phyloP scores from a whole-genome alignment of 1,139 yeast genomes.

The Zygosaccharomyces pseudobailii region DNA sequence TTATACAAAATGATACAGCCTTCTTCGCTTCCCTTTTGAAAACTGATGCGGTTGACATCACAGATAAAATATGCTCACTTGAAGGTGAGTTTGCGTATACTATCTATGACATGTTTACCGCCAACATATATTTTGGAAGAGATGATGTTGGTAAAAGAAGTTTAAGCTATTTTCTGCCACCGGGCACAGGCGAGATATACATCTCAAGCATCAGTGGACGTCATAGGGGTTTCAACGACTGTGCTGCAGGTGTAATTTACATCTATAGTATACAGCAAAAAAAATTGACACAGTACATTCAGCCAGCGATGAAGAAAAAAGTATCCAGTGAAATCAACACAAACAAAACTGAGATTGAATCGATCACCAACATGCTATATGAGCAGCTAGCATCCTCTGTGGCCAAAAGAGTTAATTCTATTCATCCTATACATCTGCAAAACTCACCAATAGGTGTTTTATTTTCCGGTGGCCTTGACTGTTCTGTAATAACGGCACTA shows the following conservation, averaged over 20 bases:
- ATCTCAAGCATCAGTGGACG: slow-evolving; percentile 41
- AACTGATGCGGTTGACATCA: slow-evolving; percentile 29
- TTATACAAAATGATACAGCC: slow-evolving; percentile 49
- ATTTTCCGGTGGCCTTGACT: slow-evolving; percentile 93
- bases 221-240: slow-evolving; percentile 42
- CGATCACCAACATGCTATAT: slow-evolving; percentile 26
- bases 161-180: slow-evolving; percentile 43
- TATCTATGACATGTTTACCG: slow-evolving; percentile 39
- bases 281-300: slow-evolving; percentile 14
- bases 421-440: slow-evolving; percentile 48
- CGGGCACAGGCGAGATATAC: slow-evolving; percentile 35
- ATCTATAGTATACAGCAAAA: slow-evolving; percentile 34
- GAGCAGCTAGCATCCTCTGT: slow-evolving; percentile 41
- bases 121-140: slow-evolving; percentile 67
- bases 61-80: slow-evolving; percentile 37
- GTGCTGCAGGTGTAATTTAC: slow-evolving; percentile 48
- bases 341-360: slow-evolving; percentile 14
- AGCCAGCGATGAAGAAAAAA: slow-evolving; percentile 13
- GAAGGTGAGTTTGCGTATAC: slow-evolving; percentile 82
- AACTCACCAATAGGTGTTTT: slow-evolving; percentile 51
- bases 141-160: slow-evolving; percentile 82
- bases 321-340: slow-evolving; percentile 21
- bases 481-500: slow-evolving; percentile 65
- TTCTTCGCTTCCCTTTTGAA: slow-evolving; percentile 36
- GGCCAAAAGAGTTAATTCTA: slow-evolving; percentile 48